Conservation (phyloP, 345 rosid genomes). For the Nasturtium officinale region DNA sequence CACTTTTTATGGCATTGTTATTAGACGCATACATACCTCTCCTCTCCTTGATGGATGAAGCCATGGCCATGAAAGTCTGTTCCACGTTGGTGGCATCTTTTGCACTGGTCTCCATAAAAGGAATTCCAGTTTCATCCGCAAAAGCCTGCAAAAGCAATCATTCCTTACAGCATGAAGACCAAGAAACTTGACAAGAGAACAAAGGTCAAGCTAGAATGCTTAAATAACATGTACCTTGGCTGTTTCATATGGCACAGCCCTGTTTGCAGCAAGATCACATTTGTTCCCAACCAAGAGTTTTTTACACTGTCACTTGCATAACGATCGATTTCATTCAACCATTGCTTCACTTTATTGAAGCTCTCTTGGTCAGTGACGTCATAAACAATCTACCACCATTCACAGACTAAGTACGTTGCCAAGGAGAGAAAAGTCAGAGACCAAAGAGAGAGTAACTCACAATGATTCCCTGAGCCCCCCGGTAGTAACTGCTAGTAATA, state of each 20-base stretch:
- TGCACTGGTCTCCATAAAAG: conserved; percentile 80
- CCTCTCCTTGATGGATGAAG: conserved; percentile 74
- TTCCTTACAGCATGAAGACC: background rate
- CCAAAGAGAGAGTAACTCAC: conserved; percentile 45
- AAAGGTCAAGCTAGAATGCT: background rate
- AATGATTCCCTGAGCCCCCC: conserved; percentile 94
- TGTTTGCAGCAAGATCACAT: conserved; percentile 65
- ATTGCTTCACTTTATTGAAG: conserved; percentile 75
- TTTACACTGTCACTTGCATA: conserved; percentile 76
- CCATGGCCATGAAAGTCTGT: conserved; percentile 79
- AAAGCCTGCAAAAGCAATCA: conserved; percentile 49
- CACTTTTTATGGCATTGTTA: background rate
- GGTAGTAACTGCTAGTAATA: conserved; percentile 91
- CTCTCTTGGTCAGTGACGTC: conserved; percentile 82
- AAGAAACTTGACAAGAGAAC: background rate
- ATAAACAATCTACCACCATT: conserved; percentile 59
- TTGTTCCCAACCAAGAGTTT: conserved; percentile 81
- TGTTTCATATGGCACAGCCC: conserved; percentile 63
- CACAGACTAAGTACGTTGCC: background rate
- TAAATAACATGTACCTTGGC: conserved; percentile 53
- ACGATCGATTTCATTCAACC: conserved; percentile 74
- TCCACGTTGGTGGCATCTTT: conserved; percentile 69
- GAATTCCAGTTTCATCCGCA: conserved; percentile 76
- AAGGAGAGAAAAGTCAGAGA: background rate
- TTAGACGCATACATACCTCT: conserved; percentile 1